Evolutionary conservation across 257 asterid species (phyloP).

Genomic region (Knoxia roxburghii): DNA sequence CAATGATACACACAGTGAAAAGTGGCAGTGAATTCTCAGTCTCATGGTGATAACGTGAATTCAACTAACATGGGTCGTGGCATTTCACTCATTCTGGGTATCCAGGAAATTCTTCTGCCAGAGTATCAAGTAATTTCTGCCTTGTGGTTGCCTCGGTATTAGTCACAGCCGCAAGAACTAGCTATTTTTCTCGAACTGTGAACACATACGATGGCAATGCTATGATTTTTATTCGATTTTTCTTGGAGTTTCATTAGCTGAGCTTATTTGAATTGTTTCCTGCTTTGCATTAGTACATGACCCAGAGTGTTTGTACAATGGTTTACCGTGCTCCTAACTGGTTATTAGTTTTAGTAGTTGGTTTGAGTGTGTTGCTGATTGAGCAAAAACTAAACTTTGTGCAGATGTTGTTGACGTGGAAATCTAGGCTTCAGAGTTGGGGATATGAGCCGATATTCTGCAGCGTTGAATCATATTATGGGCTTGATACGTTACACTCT

Average conservation of each 20-base stretch:
- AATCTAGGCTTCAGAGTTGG: conserved; percentile 74
- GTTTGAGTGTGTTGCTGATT: conserved; percentile 10
- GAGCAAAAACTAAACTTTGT: conserved; percentile 13
- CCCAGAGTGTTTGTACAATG: neutral
- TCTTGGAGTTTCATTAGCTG: neutral
- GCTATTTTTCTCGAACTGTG: too few species aligned
- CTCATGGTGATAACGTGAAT: too few species aligned
- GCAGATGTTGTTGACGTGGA: conserved; percentile 66
- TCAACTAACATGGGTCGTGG: too few species aligned
- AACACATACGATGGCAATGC: neutral
- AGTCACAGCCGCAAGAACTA: too few species aligned
- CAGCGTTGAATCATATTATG: conserved; percentile 66
- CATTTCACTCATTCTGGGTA: too few species aligned
- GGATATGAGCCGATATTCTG: conserved; percentile 82
- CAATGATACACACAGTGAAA: too few species aligned
- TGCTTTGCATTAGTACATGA: too few species aligned
- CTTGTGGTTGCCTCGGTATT: too few species aligned
- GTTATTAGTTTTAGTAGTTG: neutral
- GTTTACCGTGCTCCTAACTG: neutral
- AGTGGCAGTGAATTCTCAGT: too few species aligned
- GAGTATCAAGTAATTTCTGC: too few species aligned
- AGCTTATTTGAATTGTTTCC: neutral
- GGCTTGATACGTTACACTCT: conserved; percentile 70
- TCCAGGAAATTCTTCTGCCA: too few species aligned
- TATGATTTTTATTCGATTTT: neutral